These are phyloP conservation scores for Mediolabrus comicus DNA, from an alignment of 108 stramenopile genomes.

Conservation along the genomic window DNA sequence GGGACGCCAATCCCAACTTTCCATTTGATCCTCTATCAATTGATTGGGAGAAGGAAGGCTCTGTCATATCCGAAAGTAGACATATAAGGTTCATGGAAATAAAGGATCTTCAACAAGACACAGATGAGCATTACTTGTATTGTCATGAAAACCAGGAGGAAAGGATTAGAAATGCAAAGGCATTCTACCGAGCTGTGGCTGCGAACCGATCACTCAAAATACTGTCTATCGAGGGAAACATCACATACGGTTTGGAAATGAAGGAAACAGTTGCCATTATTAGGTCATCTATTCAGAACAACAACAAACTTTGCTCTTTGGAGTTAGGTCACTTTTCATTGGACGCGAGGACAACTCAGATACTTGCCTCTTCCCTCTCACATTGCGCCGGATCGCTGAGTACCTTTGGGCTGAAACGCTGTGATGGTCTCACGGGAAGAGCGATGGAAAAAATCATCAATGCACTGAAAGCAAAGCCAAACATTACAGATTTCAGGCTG, in stretches of 20 bases:
- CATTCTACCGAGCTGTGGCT: conserved; percentile 4
- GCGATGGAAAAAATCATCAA: neutral
- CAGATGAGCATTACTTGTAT: neutral
- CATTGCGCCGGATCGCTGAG: neutral
- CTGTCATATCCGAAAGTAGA: neutral
- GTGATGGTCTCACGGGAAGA: neutral
- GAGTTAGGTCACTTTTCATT: neutral
- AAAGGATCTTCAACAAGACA: neutral
- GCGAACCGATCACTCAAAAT: neutral
- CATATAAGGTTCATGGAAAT: neutral
- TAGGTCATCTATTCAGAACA: neutral
- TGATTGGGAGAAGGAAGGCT: neutral
- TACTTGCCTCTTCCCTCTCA: neutral
- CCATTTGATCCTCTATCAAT: conserved; percentile 2
- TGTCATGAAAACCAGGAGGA: neutral
- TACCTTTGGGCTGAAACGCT: neutral
- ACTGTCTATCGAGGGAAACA: neutral
- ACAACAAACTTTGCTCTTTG: neutral
- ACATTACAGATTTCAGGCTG: neutral
- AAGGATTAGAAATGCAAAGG: neutral
- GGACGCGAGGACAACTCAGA: neutral
- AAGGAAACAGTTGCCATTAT: neutral
- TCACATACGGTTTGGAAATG: neutral
- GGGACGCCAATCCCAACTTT: neutral
- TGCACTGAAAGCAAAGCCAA: neutral